These are phyloP conservation scores for Saturnispora gosingensis DNA, from an alignment of 805 yeast species.

Conservation along the genomic window DNA sequence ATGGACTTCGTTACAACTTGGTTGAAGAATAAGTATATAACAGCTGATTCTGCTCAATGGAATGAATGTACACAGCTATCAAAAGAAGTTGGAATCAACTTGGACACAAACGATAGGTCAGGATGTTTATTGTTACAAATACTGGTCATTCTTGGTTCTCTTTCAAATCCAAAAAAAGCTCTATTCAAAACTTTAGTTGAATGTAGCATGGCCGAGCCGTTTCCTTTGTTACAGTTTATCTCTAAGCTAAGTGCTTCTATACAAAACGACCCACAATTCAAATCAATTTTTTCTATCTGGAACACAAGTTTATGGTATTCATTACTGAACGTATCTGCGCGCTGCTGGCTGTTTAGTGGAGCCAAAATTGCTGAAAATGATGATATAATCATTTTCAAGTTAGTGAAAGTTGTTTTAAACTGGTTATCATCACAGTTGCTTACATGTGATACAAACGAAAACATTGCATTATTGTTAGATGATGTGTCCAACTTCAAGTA, in stretches of 20 bases:
- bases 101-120: neutral
- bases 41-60: constrained; percentile 6
- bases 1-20: constrained; percentile 11
- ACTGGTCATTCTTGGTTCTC: constrained; percentile 6
- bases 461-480: constrained; percentile 8
- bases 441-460: neutral
- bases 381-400: constrained; percentile 6
- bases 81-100: constrained; percentile 9
- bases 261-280: neutral
- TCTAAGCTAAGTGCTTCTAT: neutral
- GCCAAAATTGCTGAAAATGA: constrained; percentile 8
- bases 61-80: constrained; percentile 1
- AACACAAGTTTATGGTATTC: constrained; percentile 11
- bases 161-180: constrained; percentile 11
- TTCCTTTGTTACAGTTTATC: constrained; percentile 10
- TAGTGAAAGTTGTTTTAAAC: constrained; percentile 4
- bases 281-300: constrained; percentile 12
- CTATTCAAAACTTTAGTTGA: constrained; percentile 12
- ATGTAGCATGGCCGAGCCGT: constrained; percentile 10
- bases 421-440: constrained; percentile 8
- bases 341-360: constrained; percentile 13
- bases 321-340: constrained; percentile 9
- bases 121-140: constrained; percentile 2
- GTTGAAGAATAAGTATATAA: constrained; percentile 2
- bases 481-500: constrained; percentile 25